These are phyloP conservation scores for Verbena officinalis DNA, from an alignment of 257 asterid species.

Conservation along the genomic window DNA sequence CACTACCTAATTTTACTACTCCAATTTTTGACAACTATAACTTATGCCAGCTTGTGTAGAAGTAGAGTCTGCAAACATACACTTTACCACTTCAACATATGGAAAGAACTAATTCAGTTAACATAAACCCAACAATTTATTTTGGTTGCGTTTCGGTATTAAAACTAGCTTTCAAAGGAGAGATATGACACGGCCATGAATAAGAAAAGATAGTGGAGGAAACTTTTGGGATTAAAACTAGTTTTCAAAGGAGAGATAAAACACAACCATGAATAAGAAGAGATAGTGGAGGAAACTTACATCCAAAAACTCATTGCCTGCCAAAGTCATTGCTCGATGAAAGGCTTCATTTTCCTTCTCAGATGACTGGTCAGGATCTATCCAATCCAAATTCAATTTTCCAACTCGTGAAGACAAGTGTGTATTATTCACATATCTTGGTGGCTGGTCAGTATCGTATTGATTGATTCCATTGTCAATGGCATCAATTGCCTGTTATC, in stretches of 20 bases:
- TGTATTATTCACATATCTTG: constrained; percentile 75
- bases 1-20: too few species aligned
- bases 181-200: background rate
- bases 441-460: constrained; percentile 86
- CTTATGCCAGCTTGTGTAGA: too few species aligned
- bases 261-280: background rate
- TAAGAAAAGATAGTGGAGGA: constrained; percentile 18
- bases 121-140: background rate
- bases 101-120: background rate
- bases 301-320: constrained; percentile 82
- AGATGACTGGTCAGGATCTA: constrained; percentile 78
- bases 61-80: too few species aligned
- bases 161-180: background rate
- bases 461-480: constrained; percentile 86
- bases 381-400: constrained; percentile 84
- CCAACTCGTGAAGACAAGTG: constrained; percentile 89
- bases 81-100: constrained; percentile 6
- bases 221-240: too few species aligned
- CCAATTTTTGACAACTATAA: too few species aligned
- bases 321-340: constrained; percentile 73
- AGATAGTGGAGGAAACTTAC: constrained; percentile 45
- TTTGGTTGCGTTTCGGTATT: background rate
- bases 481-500: constrained; percentile 84
- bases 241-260: background rate
- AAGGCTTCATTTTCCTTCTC: constrained; percentile 88